phyloP scores from a whole-genome alignment of 163 green algal genomes.

The Trebouxiophyceae sp. region DNA sequence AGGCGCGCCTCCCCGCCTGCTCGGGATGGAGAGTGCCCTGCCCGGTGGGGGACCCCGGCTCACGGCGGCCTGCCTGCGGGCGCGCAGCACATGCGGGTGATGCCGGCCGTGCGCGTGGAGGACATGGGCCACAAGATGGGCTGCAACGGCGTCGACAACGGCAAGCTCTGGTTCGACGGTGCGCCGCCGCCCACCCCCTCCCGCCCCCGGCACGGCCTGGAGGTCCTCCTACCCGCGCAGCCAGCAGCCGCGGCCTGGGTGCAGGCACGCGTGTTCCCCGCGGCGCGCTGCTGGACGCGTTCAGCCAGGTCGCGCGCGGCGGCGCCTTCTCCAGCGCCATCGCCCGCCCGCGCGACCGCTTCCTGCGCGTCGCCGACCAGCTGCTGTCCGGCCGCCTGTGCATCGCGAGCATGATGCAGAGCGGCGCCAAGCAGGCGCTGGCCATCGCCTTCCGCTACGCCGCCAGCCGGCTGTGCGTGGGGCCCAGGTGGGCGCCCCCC shows the following conservation, averaged over 20 bases:
- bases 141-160: slow-evolving; percentile 92
- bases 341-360: slow-evolving; percentile 55
- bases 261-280: slow-evolving; percentile 68
- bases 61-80: background rate
- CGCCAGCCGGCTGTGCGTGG: slow-evolving; percentile 66
- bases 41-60: no score
- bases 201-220: no score
- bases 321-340: slow-evolving; percentile 57
- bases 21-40: no score
- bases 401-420: slow-evolving; percentile 89
- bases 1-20: slow-evolving; percentile 11
- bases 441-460: slow-evolving; percentile 78
- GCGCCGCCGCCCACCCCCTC: background rate
- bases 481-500: slow-evolving; percentile 25
- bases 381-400: slow-evolving; percentile 81
- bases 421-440: slow-evolving; percentile 68
- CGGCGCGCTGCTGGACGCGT: slow-evolving; percentile 69
- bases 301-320: slow-evolving; percentile 48
- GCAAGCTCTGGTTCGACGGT: slow-evolving; percentile 81
- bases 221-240: background rate
- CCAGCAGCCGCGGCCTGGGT: background rate
- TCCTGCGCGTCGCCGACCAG: slow-evolving; percentile 77
- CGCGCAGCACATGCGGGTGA: slow-evolving; percentile 53
- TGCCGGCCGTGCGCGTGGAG: slow-evolving; percentile 66
- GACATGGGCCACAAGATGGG: slow-evolving; percentile 95